These are phyloP conservation scores for Neocucurbitaria cava DNA, from an alignment of 2,329 filamentous ascomycete species.

Conservation along the genomic window DNA sequence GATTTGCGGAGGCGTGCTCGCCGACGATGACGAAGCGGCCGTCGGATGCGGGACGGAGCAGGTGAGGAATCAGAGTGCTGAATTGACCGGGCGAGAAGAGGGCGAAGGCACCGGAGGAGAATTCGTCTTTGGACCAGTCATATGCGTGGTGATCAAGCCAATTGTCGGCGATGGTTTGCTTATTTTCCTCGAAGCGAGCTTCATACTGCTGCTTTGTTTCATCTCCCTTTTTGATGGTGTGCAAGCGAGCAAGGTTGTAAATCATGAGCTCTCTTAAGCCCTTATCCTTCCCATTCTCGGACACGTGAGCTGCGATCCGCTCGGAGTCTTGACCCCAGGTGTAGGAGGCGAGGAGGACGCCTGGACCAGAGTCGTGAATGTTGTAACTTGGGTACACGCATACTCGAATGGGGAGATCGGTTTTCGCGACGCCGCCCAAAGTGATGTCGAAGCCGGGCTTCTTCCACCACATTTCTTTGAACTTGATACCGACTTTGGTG, in stretches of 20 bases:
- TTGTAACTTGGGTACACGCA: conserved; percentile 52
- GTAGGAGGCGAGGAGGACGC: conserved; percentile 49
- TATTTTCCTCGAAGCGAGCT: not conserved
- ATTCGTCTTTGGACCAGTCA: conserved; percentile 49
- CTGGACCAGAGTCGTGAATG: conserved; percentile 30
- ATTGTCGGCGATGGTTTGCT: not conserved
- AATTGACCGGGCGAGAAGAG: conserved; percentile 53
- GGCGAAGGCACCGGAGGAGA: conserved; percentile 50
- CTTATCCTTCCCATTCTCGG: conserved; percentile 16
- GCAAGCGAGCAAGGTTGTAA: conserved; percentile 37
- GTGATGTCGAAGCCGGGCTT: conserved; percentile 21
- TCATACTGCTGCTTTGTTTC: not conserved
- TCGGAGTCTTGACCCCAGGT: conserved; percentile 48
- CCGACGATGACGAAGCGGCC: conserved; percentile 11
- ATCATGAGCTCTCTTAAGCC: conserved; percentile 37
- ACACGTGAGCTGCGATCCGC: conserved; percentile 40
- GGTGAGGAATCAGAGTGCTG: conserved; percentile 12
- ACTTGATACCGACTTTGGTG: conserved; percentile 49
- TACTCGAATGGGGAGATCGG: conserved; percentile 42
- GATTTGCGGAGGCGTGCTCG: conserved; percentile 17
- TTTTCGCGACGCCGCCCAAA: conserved; percentile 36
- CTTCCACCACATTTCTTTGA: conserved; percentile 47
- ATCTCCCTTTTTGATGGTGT: conserved; percentile 10
- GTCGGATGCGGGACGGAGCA: not conserved
- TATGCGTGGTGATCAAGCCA: conserved; percentile 21